Percentiles rank a stretch among this genome's conserved stretches.
Evolutionary conservation across 805 yeast genomes (phyloP).

Genomic region (Candida quercuum): DNA sequence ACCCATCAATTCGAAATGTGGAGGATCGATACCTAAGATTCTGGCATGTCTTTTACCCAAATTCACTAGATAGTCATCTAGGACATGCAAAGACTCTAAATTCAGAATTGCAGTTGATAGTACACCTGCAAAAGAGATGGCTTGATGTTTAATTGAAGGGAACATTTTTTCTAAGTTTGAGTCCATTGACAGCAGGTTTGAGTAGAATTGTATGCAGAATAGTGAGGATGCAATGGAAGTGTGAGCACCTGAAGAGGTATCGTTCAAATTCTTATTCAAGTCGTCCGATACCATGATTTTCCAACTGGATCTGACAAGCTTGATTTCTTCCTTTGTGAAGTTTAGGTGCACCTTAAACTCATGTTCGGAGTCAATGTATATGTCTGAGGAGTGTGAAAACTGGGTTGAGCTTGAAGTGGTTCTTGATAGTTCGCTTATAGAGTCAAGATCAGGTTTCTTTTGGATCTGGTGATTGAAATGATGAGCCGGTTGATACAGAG

Average conservation of each 20-base stretch:
- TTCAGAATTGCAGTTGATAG: constrained; percentile 60
- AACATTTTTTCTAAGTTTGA: constrained; percentile 58
- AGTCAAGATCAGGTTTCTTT: constrained; percentile 4
- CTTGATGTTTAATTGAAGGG: constrained; percentile 76
- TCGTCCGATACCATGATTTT: constrained; percentile 32
- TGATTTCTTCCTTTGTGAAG: constrained; percentile 27
- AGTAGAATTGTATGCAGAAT: constrained; percentile 73
- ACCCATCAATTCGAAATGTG: constrained; percentile 69
- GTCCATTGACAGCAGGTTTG: constrained; percentile 57
- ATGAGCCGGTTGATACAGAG: constrained; percentile 5
- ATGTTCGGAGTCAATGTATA: constrained; percentile 14
- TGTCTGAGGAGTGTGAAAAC: constrained; percentile 16
- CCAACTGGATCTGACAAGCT: constrained; percentile 34
- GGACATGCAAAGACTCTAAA: constrained; percentile 49
- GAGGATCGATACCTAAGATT: constrained; percentile 66
- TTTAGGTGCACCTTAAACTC: constrained; percentile 25
- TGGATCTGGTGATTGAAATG: not conserved
- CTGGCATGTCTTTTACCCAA: constrained; percentile 74
- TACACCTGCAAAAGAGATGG: constrained; percentile 75
- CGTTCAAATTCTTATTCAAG: constrained; percentile 7
- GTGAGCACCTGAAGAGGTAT: constrained; percentile 6
- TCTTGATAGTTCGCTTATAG: constrained; percentile 8
- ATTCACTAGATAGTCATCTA: constrained; percentile 55
- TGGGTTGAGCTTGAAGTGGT: constrained; percentile 4
- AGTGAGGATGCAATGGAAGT: constrained; percentile 46